Evolutionary conservation across 768 basidiomycete species (phyloP), one percentile per base, ranked within the genome.

Genomic region (Mycena indigotica): DNA sequence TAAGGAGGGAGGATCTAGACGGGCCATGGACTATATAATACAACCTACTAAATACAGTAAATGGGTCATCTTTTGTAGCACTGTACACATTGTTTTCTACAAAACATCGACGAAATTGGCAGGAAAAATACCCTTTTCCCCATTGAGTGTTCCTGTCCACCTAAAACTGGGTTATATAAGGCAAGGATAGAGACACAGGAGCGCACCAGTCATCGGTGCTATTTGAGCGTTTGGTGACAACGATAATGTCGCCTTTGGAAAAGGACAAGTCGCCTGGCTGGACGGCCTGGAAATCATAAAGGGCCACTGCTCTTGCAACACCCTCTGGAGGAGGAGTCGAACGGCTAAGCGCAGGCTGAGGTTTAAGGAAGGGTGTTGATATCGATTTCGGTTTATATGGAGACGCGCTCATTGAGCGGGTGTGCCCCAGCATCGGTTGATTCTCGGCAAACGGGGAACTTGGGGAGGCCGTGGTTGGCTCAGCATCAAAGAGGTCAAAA

Each of bases 91-190:
- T 23, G n/a, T 26, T 29, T 53, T 44, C 70, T 65, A 80, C 30
- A 75, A 73, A 52, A 91, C 70, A 67, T 91, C 88, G n/a, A 91
- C 88, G 65, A 90, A 91, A 69, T 92, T 92, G 16, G 91, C 91
- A 29, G 91, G 91, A 70, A 93, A 93, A 44, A 87, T 81, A 0
- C 91, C 91, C 62, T 82, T 75, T 35, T 77, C 70, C 16, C 79
- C 80, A 21, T 81, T 72, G 2, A 85, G 58, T 66, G 82, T 87
- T n/a, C 91, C 91, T 15, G 78, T 87, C 91, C 91, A 93, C 89
- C 89, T 91, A 56, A 16, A 21, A 23, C 46, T 44, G 52, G 53
- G 26, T 4, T 41, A 32, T 26, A 45, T 51, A 4, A 28, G 30
- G 5, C 10, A 13, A 30, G 49, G 5, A 13, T 17, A 50, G 26